Evolutionary conservation across 257 asterid genomes (phyloP).

Genomic region (Petunia axillaris): DNA sequence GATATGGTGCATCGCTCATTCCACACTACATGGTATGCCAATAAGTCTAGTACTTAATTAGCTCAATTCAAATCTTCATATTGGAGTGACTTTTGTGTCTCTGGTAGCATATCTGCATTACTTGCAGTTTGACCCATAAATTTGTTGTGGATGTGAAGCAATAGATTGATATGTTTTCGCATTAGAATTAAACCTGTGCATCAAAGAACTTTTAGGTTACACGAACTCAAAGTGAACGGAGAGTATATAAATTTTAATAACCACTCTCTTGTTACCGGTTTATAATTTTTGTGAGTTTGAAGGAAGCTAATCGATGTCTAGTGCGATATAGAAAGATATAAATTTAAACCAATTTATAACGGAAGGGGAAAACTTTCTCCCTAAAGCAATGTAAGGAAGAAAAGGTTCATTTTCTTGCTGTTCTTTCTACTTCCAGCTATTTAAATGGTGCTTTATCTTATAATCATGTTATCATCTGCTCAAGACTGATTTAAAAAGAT

Average conservation of each 20-base stretch:
- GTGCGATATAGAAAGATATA: background rate
- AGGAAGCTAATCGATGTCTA: background rate
- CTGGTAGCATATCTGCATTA: background rate
- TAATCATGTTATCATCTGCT: conserved; percentile 4
- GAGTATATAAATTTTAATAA: background rate
- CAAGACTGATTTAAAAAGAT: conserved; percentile 9
- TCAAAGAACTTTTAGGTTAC: background rate
- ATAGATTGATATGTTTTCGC: background rate
- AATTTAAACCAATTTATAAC: background rate
- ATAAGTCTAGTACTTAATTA: background rate
- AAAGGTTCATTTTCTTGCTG: background rate
- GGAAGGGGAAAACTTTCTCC: conserved; percentile 3
- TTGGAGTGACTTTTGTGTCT: conserved; percentile 11
- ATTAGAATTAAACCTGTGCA: background rate
- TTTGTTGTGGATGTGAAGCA: background rate
- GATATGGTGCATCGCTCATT: conserved; percentile 86
- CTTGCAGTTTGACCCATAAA: background rate
- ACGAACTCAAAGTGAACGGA: background rate
- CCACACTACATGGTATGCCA: conserved; percentile 82
- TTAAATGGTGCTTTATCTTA: conserved; percentile 5
- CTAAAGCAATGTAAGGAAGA: background rate
- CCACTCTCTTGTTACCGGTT: background rate
- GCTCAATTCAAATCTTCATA: background rate
- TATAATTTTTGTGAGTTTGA: background rate
- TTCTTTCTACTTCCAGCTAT: conserved; percentile 12